A percentile compares a stretch with the other conserved stretches of the same genome.
Evolutionary conservation across 495 filamentous ascomycete genomes (phyloP).

Genomic region (Sordaria brevicollis): DNA sequence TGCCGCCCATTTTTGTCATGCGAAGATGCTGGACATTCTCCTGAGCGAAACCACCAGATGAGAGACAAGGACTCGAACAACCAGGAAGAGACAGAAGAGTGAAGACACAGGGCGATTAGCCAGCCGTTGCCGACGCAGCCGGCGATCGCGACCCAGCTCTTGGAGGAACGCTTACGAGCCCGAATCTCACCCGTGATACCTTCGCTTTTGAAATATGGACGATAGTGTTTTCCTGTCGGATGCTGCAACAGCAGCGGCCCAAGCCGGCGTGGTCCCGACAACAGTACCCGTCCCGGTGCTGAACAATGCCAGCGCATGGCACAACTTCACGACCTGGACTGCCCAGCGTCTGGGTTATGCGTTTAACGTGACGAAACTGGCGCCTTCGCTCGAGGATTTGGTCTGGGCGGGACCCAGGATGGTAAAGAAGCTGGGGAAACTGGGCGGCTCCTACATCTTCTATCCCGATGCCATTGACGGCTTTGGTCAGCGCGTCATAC

Average conservation of each 20-base stretch:
- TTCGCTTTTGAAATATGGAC: background rate
- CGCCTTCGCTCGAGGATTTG: slow-evolving; percentile 43
- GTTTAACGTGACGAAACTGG: slow-evolving; percentile 33
- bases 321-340: slow-evolving; percentile 38
- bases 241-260: slow-evolving; percentile 6
- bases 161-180: background rate
- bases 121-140: background rate
- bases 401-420: slow-evolving; percentile 53
- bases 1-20: background rate
- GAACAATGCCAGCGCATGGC: slow-evolving; percentile 33
- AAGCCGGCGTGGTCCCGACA: slow-evolving; percentile 9
- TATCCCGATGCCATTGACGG: slow-evolving; percentile 54
- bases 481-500: slow-evolving; percentile 49
- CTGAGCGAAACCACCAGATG: background rate
- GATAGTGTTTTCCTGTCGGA: background rate
- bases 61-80: background rate
- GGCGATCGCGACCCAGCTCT: background rate
- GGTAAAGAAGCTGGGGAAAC: slow-evolving; percentile 49
- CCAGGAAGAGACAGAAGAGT: background rate
- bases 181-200: background rate
- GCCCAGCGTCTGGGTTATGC: slow-evolving; percentile 28
- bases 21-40: background rate
- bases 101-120: background rate
- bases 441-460: slow-evolving; percentile 44
- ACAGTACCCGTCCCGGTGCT: slow-evolving; percentile 6